phyloP scores from a whole-genome alignment of 2,329 filamentous ascomycete species.

The Calonectria naviculata region DNA sequence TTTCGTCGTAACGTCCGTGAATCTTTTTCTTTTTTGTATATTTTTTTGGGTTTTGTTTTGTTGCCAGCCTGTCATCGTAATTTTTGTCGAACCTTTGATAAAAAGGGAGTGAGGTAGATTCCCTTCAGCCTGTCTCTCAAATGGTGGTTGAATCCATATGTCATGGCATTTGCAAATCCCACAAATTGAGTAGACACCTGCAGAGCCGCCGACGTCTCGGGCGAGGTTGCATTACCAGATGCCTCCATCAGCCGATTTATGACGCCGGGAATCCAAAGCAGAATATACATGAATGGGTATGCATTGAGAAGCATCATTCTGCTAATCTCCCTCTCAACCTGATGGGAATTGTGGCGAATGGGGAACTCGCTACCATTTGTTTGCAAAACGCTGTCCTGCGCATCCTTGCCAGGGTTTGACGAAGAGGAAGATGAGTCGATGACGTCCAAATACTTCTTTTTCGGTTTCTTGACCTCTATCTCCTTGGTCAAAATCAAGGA shows the following conservation, averaged over 20 bases:
- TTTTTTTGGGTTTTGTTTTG: not conserved
- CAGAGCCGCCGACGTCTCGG: slow-evolving; percentile 25
- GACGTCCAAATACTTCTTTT: not conserved
- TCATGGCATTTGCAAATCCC: slow-evolving; percentile 33
- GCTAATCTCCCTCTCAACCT: slow-evolving; percentile 33
- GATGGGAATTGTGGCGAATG: slow-evolving; percentile 24
- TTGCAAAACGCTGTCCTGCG: slow-evolving; percentile 17
- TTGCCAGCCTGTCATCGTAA: not conserved
- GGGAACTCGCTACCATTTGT: slow-evolving; percentile 35
- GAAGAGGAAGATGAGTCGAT: not conserved
- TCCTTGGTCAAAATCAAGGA: not conserved
- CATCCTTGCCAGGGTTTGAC: not conserved
- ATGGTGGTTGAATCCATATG: slow-evolving; percentile 38
- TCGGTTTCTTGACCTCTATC: not conserved
- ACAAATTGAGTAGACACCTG: slow-evolving; percentile 34
- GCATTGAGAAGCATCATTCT: slow-evolving; percentile 36
- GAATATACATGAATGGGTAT: slow-evolving; percentile 35
- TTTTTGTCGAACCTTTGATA: slow-evolving; percentile 20
- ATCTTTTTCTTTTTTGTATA: not conserved
- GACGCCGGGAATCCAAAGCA: slow-evolving; percentile 34
- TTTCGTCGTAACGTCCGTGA: not conserved
- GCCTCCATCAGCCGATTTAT: slow-evolving; percentile 34
- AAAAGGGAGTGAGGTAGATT: slow-evolving; percentile 27
- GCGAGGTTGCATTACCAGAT: slow-evolving; percentile 16
- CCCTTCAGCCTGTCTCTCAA: slow-evolving; percentile 27